Conservation (phyloP, 495 filamentous ascomycete genomes). For the Trichoderma virens region DNA sequence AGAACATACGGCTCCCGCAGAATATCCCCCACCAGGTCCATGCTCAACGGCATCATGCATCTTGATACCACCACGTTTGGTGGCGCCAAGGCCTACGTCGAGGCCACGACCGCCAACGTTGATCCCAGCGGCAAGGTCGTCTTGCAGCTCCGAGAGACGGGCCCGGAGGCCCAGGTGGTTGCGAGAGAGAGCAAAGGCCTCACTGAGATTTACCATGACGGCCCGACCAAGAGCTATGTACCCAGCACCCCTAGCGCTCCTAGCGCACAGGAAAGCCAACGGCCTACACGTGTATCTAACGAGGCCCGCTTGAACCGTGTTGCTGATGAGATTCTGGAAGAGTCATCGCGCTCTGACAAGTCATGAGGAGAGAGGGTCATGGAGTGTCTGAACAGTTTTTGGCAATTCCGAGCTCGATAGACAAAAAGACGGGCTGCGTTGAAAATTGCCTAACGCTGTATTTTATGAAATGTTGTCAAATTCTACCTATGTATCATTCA, state of each 20-base stretch:
- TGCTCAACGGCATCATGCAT: slow-evolving; percentile 29
- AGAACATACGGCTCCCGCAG: neutral
- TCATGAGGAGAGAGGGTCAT: neutral
- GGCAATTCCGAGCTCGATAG: neutral
- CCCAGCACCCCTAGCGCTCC: neutral
- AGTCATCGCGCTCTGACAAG: neutral
- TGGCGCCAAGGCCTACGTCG: slow-evolving; percentile 59
- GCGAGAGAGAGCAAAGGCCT: slow-evolving; percentile 40
- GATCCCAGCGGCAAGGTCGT: slow-evolving; percentile 52
- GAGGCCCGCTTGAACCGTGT: neutral
- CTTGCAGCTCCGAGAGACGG: slow-evolving; percentile 40
- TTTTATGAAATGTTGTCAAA: neutral
- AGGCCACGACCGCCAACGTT: slow-evolving; percentile 47
- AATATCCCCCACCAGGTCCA: slow-evolving; percentile 1
- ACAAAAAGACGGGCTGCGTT: neutral
- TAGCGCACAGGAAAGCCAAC: neutral
- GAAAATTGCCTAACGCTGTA: neutral
- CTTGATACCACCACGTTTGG: slow-evolving; percentile 55
- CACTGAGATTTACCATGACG: slow-evolving; percentile 15
- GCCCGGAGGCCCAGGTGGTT: slow-evolving; percentile 39
- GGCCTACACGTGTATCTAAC: neutral
- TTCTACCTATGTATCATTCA: neutral
- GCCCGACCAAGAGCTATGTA: neutral
- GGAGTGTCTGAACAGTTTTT: no score
- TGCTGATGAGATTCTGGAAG: neutral